Evolutionary conservation across 371 early-diverging fungal species (phyloP), one percentile per base, ranked within the genome.

Genomic region (Mucor ambiguus): DNA sequence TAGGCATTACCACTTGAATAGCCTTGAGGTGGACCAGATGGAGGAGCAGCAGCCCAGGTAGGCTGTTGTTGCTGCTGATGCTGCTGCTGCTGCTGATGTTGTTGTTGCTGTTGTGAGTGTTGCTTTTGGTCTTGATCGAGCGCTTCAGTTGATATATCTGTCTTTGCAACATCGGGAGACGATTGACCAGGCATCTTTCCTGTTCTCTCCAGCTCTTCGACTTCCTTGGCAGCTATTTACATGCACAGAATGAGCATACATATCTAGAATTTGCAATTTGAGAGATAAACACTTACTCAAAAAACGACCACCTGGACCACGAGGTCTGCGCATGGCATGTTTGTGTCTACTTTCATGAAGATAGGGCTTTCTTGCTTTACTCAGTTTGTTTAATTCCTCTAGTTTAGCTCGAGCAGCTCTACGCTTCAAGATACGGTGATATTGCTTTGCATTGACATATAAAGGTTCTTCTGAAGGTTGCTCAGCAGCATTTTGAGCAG

Each of bases 261-360:
- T 9, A 46, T 10, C 4, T 30, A 12, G 0, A 11, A 8, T 9
- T 54, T 20, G 41, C 32, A 28, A 18, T 24, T 35, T 20, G 1
- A 43, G 33, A 20, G 12, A n/a, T n/a, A 28, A 43, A 37, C 16
- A 65, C 75, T 72, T 62, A 74, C 78, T 90, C 60, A 93, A 73
- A 73, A 93, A 94, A 44, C 93, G 80, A 26, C 95, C 95, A 37
- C 95, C 95, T 3, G 93, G 93, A 26, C 97, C 98, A 74, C 98
- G 85, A 62, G 95, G 91, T 59, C 98, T 81, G 60, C 94, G 86
- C 94, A 96, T 94, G 2, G 98, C 98, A 82, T 98, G 98, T 70
- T 89, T 90, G 77, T 98, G 98, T 66, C 98, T 84, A 58, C 94
- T 93, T 82, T 98, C 98, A 80, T 98, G 98, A 41, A 95, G 83